Conservation (phyloP, 495 filamentous ascomycete genomes). For the Xylaria nigripes region DNA sequence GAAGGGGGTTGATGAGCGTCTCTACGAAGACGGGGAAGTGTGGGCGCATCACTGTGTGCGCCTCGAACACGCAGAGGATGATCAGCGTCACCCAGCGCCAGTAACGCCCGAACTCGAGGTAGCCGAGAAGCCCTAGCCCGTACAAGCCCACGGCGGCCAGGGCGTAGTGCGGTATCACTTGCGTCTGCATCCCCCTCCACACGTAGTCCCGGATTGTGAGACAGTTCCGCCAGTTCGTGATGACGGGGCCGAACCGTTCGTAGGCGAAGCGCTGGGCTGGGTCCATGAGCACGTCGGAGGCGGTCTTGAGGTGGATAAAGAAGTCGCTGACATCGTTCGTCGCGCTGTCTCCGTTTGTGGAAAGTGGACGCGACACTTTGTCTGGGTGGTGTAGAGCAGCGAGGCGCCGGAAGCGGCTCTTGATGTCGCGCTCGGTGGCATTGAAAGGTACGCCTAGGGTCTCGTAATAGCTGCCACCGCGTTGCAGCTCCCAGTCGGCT, state of each 20-base stretch:
- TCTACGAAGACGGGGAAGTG: constrained; percentile 47
- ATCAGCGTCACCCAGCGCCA: constrained; percentile 82
- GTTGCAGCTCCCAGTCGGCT: constrained; percentile 69
- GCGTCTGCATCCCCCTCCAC: constrained; percentile 50
- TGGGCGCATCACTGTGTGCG: constrained; percentile 62
- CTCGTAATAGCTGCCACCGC: constrained; percentile 66
- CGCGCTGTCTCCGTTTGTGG: constrained; percentile 5
- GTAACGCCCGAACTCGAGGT: constrained; percentile 74
- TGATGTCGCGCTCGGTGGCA: constrained; percentile 66
- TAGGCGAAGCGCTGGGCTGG: constrained; percentile 82
- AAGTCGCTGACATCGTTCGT: constrained; percentile 44
- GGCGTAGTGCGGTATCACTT: constrained; percentile 56
- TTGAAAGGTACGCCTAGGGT: constrained; percentile 58
- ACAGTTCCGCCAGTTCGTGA: constrained; percentile 60
- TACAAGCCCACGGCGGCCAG: constrained; percentile 54
- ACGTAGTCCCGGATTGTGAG: constrained; percentile 68
- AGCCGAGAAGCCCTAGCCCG: constrained; percentile 65
- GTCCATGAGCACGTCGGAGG: constrained; percentile 75
- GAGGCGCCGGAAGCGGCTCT: constrained; percentile 76
- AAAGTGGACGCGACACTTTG: constrained; percentile 44
- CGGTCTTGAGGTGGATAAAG: constrained; percentile 75
- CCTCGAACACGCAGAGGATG: constrained; percentile 62
- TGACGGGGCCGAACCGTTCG: constrained; percentile 77
- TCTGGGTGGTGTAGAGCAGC: constrained; percentile 85
- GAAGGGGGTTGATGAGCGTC: constrained; percentile 54